Evolutionary conservation across 2,329 filamentous ascomycete genomes (phyloP), one percentile per base, ranked within the genome.

Genomic region (Apiospora malaysiana): DNA sequence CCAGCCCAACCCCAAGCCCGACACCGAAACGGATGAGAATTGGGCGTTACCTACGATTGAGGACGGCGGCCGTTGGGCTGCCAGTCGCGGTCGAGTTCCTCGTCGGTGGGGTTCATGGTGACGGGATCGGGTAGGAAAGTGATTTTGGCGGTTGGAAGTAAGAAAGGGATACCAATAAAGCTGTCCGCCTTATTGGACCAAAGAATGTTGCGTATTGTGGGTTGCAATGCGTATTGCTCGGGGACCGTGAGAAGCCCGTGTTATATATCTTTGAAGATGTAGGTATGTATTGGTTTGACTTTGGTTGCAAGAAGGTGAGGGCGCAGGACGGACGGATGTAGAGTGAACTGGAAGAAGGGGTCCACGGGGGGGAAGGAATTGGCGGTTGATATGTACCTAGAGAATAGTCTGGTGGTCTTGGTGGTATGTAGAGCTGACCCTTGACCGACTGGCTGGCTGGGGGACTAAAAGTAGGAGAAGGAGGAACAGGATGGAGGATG

Each of bases 31-130:
- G 67, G 59, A 3, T 87, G 91, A 81, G 74, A 71, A 71, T 72
- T 72, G 74, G 73, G 71, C 23, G n/a, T 12, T 18, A 90, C 93
- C 82, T 86, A 96, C 93, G 94, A 96, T 85, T 95, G 92, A 75
- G 94, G 94, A 75, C 94, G 92, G 78, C 88, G 88, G 79, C 88
- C 89, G 79, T 85, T 95, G 76, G 93, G 92, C 88, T 94, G 90
- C 93, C 92, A 95, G 83, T 93, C 91, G 78, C 88, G 88, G 79
- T 94, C 90, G 79, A 93, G 88, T 79, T 93, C 91, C 75, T 88
- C 88, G 84, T 93, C 91, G 74, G 91, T 87, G 73, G 79, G 78
- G 76, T 77, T 78, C 77, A 80, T 79, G 23, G 76, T 78, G 76
- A 72, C 69, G 67, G 70, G 56, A 63, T 63, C 32, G 32, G 56